Percentiles rank a stretch among this genome's conserved stretches.
These are phyloP conservation scores for Dendrobium officinale DNA, from an alignment of 106 monocot species.

Conservation along the genomic window DNA sequence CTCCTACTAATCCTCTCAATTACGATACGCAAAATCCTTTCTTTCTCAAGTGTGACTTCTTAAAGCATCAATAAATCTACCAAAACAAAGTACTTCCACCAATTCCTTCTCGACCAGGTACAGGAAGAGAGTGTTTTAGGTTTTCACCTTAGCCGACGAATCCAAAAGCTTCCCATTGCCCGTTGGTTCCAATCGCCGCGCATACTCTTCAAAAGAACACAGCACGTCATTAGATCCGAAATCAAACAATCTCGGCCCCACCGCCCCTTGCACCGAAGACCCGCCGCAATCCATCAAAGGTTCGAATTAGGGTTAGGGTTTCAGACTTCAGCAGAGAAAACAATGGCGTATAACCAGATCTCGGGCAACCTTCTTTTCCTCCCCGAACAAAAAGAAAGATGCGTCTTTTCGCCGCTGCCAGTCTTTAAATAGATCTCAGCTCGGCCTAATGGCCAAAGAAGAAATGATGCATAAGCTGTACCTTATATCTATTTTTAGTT, in stretches of 20 bases:
- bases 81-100: neutral
- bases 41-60: neutral
- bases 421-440: neutral
- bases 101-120: neutral
- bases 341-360: neutral
- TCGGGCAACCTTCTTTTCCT: neutral
- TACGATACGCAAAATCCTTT: neutral
- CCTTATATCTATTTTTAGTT: neutral
- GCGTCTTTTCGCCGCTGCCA: neutral
- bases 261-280: neutral
- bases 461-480: neutral
- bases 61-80: neutral
- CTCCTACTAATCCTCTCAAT: neutral
- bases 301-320: conserved; percentile 1
- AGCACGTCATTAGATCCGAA: conserved; percentile 65
- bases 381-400: neutral
- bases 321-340: neutral
- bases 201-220: conserved; percentile 48
- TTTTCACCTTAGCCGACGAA: conserved; percentile 31
- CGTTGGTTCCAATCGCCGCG: neutral
- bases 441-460: too few relatives aligned
- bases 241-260: conserved; percentile 26
- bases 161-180: conserved; percentile 32
- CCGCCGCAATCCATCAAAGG: neutral
- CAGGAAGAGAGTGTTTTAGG: neutral